Conservation (phyloP, 2,329 filamentous ascomycete species). For the Scorias spongiosa region DNA sequence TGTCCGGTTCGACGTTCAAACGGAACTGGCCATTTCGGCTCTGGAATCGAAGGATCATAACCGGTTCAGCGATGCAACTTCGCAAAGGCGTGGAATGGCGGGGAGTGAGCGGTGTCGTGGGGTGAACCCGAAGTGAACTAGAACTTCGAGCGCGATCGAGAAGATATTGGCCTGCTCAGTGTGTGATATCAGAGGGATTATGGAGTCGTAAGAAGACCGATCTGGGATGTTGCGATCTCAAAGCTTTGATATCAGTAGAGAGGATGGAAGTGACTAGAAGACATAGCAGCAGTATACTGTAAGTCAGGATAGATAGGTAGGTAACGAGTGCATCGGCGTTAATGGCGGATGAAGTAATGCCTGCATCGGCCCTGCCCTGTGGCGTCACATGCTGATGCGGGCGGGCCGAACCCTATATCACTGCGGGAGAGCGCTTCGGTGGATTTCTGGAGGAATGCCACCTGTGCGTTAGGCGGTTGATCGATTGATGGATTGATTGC, state of each 20-base stretch:
- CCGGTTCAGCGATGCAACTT: conserved; percentile 11
- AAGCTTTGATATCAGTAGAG: too few species aligned
- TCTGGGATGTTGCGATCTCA: too few species aligned
- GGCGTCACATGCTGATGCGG: not conserved
- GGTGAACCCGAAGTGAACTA: not conserved
- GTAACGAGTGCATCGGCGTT: not conserved
- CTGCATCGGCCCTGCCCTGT: not conserved
- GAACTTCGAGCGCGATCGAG: too few species aligned
- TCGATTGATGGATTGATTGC: too few species aligned
- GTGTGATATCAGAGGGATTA: too few species aligned
- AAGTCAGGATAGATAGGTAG: too few species aligned
- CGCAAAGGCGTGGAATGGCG: conserved; percentile 1
- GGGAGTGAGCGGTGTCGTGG: conserved; percentile 1
- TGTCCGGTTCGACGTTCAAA: conserved; percentile 57
- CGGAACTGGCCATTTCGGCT: conserved; percentile 89
- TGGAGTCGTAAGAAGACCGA: too few species aligned
- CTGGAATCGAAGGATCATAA: conserved; percentile 73
- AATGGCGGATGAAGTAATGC: not conserved
- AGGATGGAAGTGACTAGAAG: not conserved
- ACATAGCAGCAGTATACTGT: not conserved
- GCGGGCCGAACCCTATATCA: not conserved
- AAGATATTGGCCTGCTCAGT: not conserved
- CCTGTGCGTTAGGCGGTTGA: not conserved
- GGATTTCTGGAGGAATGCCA: not conserved
- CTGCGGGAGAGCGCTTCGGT: not conserved